Base-by-base conservation (phyloP, 2,329 filamentous ascomycete genomes). In the Beauveria varroae region DNA sequence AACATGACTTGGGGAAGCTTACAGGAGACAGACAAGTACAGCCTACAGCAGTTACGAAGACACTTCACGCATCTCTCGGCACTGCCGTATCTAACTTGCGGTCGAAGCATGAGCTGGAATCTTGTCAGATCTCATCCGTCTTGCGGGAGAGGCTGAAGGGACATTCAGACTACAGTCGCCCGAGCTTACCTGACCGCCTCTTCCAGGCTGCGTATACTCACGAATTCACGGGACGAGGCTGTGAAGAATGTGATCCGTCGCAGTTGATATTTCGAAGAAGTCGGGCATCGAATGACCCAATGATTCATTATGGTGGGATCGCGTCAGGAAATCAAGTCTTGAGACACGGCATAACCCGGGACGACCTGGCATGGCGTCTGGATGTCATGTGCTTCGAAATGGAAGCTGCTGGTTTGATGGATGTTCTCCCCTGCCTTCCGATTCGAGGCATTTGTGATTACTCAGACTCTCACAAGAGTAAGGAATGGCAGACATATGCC, bases 371-470 rank as follows among this genome's bases (percentile, higher is more conserved):
- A 26, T 5, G 24, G 24, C 24, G 24, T 6, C 24, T 26, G 24
- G 24, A 26, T 26, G 24, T 26, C 24, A 26, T 26, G 24, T 26
- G 24, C 24, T 26, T 26, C 24, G 24, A 26, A 26, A 49, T 49
- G 46, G 46, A 49, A 28, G 46, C 46, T 10, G 46, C 46, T 10
- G 46, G 46, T 3, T 18, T 26, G 10, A 49, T 53, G 50, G 22
- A 53, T 22, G 10, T 34, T 5, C 37, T 53, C 16, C 50, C 50
- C 3, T 53, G 50, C 10, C 18, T 71, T 10, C 65, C 68, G 26
- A 66, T 71, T 52, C 65, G 67, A 2, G 70, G 70, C 26, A 68
- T 72, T 53, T 68, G 65, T 59, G 68, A 72, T 57, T 72, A 71
- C 50, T 62, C 68, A 14, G 70, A 71, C 53, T 65, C 63, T 12